Conservation (phyloP, 495 filamentous ascomycete species). For the Extremus antarcticus region DNA sequence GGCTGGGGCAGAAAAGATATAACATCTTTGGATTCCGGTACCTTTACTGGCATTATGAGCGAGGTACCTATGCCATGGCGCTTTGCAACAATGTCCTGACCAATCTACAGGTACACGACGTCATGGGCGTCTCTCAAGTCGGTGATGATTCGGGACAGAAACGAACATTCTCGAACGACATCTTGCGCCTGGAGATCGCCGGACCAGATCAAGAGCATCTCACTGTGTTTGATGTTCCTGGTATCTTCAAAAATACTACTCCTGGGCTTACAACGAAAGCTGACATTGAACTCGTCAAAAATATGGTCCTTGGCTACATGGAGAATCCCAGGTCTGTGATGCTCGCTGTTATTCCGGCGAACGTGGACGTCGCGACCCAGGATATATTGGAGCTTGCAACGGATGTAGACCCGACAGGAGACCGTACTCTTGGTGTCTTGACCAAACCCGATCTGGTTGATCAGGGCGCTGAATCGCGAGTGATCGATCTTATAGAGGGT, state of each 20-base stretch:
- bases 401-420: conserved; percentile 16
- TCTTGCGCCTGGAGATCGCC: no score
- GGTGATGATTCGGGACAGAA: no score
- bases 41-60: conserved; percentile 24
- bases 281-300: conserved; percentile 14
- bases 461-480: conserved; percentile 15
- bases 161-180: no score
- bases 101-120: no score
- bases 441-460: conserved; percentile 27
- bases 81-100: no score
- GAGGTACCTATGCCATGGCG: no score
- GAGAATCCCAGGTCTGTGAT: conserved; percentile 19
- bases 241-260: conserved; percentile 48
- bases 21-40: conserved; percentile 6
- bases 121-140: no score
- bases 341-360: conserved; percentile 23
- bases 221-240: conserved; percentile 52
- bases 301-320: conserved; percentile 20
- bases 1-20: conserved; percentile 16
- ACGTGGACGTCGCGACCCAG: conserved; percentile 21
- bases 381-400: conserved; percentile 9
- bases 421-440: conserved; percentile 26
- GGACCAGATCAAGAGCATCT: conserved; percentile 49
- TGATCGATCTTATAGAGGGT: conserved; percentile 20
- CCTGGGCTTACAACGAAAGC: conserved; percentile 39